Percentiles rank a stretch among this genome's conserved stretches.
These are phyloP conservation scores for Pyrenopolyporus hunteri DNA, from an alignment of 495 filamentous ascomycete species.

Conservation along the genomic window DNA sequence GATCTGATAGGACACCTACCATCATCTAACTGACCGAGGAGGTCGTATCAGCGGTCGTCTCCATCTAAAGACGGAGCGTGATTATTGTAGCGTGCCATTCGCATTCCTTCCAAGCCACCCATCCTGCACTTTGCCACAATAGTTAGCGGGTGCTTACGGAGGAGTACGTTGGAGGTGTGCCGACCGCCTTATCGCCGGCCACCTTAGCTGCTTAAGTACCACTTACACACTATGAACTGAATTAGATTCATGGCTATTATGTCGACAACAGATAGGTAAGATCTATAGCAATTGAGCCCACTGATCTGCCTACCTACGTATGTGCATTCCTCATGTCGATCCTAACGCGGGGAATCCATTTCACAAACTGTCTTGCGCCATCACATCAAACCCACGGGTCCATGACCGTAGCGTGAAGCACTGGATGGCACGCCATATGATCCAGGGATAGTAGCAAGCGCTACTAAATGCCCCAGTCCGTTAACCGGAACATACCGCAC, in stretches of 20 bases:
- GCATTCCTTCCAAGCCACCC: constrained; percentile 27
- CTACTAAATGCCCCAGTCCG: constrained; percentile 12
- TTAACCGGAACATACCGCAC: too few relatives aligned
- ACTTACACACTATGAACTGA: not conserved
- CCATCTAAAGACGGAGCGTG: constrained; percentile 10
- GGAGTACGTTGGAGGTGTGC: constrained; percentile 16
- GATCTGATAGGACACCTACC: not conserved
- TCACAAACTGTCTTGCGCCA: not conserved
- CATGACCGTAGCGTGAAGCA: not conserved
- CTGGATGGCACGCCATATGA: not conserved
- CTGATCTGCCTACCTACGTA: constrained; percentile 18
- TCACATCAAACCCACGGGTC: not conserved
- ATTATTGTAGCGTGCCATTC: constrained; percentile 28
- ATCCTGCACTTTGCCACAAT: constrained; percentile 25
- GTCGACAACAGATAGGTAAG: not conserved
- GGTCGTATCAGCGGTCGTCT: constrained; percentile 1
- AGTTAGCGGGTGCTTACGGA: constrained; percentile 23
- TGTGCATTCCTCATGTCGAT: constrained; percentile 25
- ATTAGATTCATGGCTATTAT: not conserved
- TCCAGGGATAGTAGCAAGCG: not conserved
- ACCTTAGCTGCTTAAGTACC: too few relatives aligned
- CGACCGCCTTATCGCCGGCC: too few relatives aligned
- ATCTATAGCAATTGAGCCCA: constrained; percentile 13
- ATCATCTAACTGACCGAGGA: not conserved
- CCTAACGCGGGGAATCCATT: constrained; percentile 12